phyloP scores from a whole-genome alignment of 768 basidiomycete genomes.

The Amanita exitialis region DNA sequence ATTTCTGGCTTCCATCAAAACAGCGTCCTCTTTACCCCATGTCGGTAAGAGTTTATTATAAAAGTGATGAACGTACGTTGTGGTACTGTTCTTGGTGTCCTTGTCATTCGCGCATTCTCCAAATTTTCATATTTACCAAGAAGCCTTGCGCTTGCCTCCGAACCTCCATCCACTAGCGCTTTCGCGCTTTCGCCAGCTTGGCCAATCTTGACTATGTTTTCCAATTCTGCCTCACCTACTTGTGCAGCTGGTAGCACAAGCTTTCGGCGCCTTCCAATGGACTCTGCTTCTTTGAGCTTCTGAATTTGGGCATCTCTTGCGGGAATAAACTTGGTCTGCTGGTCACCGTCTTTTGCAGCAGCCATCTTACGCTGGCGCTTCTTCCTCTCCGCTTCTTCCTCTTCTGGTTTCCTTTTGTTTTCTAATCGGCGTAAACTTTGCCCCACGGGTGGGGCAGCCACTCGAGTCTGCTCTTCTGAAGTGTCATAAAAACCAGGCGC shows the following conservation, averaged over 20 bases:
- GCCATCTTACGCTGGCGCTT: constrained; percentile 72
- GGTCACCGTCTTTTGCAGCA: constrained; percentile 55
- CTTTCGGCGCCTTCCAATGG: constrained; percentile 80
- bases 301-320: constrained; percentile 97
- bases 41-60: background rate
- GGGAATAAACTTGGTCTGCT: constrained; percentile 93
- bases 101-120: constrained; percentile 80
- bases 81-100: constrained; percentile 90
- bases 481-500: constrained; percentile 97
- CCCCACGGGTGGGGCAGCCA: constrained; percentile 82
- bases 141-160: constrained; percentile 76
- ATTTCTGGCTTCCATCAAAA: constrained; percentile 92
- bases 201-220: constrained; percentile 98
- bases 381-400: constrained; percentile 88
- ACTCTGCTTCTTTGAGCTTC: constrained; percentile 95
- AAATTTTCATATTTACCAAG: constrained; percentile 90
- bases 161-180: constrained; percentile 72
- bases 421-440: constrained; percentile 87
- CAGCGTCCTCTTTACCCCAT: constrained; percentile 69
- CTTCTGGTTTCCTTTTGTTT: constrained; percentile 90
- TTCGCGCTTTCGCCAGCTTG: constrained; percentile 86
- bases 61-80: constrained; percentile 57
- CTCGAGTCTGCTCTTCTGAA: constrained; percentile 82
- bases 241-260: constrained; percentile 82
- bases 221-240: constrained; percentile 89